Percentiles rank a stretch among this genome's conserved stretches.
Conservation (phyloP, 1,139 yeast species). For the Meyerozyma sp. region DNA sequence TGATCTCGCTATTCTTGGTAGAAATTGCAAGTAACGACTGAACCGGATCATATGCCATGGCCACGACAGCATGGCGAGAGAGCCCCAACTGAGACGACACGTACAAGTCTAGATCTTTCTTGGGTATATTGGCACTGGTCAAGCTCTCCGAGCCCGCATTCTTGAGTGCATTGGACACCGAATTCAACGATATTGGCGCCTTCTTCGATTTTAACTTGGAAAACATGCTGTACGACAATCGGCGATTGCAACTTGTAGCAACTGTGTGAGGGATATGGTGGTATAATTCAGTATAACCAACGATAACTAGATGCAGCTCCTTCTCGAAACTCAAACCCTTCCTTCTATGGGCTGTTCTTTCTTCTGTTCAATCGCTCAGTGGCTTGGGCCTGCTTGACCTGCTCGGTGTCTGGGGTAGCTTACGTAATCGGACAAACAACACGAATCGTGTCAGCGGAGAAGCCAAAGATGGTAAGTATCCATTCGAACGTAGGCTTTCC, state of each 20-base stretch:
- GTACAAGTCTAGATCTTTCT: conserved; percentile 32
- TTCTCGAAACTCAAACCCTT: no score
- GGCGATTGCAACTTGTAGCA: background rate
- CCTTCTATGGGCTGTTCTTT: no score
- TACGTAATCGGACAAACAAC: background rate
- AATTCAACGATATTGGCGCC: conserved; percentile 43
- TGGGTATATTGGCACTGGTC: conserved; percentile 35
- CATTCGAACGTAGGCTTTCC: background rate
- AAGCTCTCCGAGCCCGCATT: conserved; percentile 36
- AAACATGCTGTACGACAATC: conserved; percentile 28
- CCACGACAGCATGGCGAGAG: conserved; percentile 41
- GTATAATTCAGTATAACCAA: background rate
- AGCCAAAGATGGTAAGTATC: background rate
- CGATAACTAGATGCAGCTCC: background rate
- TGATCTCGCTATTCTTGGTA: conserved; percentile 63
- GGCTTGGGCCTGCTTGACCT: no score
- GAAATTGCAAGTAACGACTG: conserved; percentile 83
- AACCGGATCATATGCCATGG: conserved; percentile 79
- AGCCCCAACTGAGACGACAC: conserved; percentile 34
- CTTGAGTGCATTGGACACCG: conserved; percentile 51
- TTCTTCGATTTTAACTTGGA: conserved; percentile 40
- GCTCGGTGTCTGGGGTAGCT: background rate
- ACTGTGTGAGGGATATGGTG: no score
- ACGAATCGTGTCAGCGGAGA: background rate
- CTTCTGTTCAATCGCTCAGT: no score